phyloP scores from a whole-genome alignment of 176 grass and related monocot species.

The Elymus sibiricus region DNA sequence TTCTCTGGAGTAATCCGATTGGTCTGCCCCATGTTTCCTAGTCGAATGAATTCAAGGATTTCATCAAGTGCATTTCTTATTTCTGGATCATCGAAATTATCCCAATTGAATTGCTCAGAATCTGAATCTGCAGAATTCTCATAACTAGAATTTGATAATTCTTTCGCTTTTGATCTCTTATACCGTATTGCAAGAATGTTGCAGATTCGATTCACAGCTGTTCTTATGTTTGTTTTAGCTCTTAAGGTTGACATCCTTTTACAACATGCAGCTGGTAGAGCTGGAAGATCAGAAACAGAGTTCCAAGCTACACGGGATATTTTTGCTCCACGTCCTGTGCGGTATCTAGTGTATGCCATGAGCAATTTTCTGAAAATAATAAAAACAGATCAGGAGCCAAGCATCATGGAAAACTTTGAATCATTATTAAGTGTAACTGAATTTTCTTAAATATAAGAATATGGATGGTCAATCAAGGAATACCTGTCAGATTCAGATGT shows the following conservation, averaged over 20 bases:
- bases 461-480: conserved; percentile 5
- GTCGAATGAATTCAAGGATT: conserved; percentile 62
- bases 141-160: conserved; percentile 23
- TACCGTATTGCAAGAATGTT: conserved; percentile 47
- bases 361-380: conserved; percentile 58
- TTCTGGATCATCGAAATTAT: conserved; percentile 70
- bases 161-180: conserved; percentile 34
- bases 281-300: conserved; percentile 76
- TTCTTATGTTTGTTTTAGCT: conserved; percentile 49
- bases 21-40: conserved; percentile 39
- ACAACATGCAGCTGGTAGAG: conserved; percentile 57
- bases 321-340: conserved; percentile 60
- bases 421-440: not conserved
- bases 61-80: conserved; percentile 75
- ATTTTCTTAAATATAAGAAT: not conserved
- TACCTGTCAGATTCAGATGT: conserved; percentile 76
- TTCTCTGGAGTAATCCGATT: conserved; percentile 34
- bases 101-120: conserved; percentile 51
- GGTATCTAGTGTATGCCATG: conserved; percentile 63
- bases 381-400: conserved; percentile 2
- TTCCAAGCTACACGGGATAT: conserved; percentile 47
- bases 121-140: conserved; percentile 31
- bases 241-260: conserved; percentile 67
- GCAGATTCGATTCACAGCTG: conserved; percentile 54
- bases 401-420: not conserved